phyloP scores from a whole-genome alignment of 2,329 filamentous ascomycete species.

The Ophiostoma perfectum region DNA sequence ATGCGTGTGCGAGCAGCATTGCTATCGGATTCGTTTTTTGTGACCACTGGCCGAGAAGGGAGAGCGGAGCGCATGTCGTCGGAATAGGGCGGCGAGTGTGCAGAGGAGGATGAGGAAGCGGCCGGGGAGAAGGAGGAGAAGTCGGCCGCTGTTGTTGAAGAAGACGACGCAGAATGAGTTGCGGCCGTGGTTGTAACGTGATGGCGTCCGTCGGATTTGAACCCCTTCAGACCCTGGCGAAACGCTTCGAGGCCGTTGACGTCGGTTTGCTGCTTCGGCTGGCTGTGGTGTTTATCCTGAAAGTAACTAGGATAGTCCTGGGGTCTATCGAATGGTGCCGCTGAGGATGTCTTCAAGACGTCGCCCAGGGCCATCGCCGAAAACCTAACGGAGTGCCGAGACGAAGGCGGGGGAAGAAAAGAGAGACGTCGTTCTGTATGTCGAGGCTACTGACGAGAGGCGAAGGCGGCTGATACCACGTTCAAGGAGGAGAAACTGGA shows the following conservation, averaged over 20 bases:
- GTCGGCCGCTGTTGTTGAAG: neutral
- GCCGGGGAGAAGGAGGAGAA: conserved; percentile 5
- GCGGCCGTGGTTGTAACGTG: neutral
- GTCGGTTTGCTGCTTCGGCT: conserved; percentile 4
- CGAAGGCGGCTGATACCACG: conserved; percentile 7
- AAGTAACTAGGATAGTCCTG: conserved; percentile 13
- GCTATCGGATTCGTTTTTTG: conserved; percentile 23
- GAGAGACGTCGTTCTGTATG: neutral
- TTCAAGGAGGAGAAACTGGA: neutral
- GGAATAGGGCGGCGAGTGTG: neutral
- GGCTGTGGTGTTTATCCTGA: neutral
- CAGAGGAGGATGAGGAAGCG: neutral
- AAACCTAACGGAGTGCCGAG: conserved; percentile 14
- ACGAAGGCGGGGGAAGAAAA: neutral
- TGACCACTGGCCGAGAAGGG: conserved; percentile 28
- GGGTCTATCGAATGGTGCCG: conserved; percentile 22
- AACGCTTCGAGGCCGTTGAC: conserved; percentile 16
- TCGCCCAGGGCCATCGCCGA: conserved; percentile 28
- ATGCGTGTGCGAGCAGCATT: conserved; percentile 20
- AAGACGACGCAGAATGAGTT: neutral
- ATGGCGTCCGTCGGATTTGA: conserved; percentile 1
- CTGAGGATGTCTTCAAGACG: conserved; percentile 25
- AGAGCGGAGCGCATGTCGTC: conserved; percentile 28
- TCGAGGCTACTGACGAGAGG: neutral
- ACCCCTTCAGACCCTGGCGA: conserved; percentile 20